Base-by-base conservation (phyloP, 2,329 filamentous ascomycete species). In the Beauveria medogensis region DNA sequence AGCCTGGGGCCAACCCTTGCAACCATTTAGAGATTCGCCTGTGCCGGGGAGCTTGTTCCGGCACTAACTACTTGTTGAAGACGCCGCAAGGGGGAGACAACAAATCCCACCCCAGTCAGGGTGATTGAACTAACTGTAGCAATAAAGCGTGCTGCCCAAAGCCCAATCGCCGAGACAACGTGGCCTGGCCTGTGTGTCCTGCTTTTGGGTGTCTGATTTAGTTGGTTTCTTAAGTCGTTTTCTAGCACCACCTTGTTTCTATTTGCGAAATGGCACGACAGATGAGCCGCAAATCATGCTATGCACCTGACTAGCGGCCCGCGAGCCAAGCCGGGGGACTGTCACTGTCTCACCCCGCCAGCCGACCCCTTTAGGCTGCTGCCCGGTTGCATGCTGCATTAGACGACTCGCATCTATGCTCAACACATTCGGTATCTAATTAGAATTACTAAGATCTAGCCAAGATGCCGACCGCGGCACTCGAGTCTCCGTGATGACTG, bases 151-250 rank as follows among this genome's bases (percentile, higher is more conserved):
- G 47, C 55, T 28, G 44, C 30, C 22, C 34, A 51, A 28, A 18
- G 24, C 37, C 47, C 56, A 51, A 59, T 59, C 43, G 37, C 56
- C 7, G 47, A 59, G 56, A 52, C 56, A 59, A 59, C 56, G 40
- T 52, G 56, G 40, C 18, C 24, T 44, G 46, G 47, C 37, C 43
- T 37, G 43, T 44, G 28, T 57, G 28, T 26, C 16, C 16, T 50
- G 46, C 34, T 41, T 37, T 37, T 40, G 51, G 12, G 51, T 16
- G 20, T 40, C 6, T 41, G 30, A 37, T 16, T 24, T 24, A 24
- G 3, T 24, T 28, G 9, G 12, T 8, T 52, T 37, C 28, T 52
- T 3, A 37, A 40, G 3, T 41, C 2, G 44, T 52, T 5, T 37
- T 4, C n/a, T 53, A 18, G 18, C n/a, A 28, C 28, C 18, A 2